Percentiles rank a stretch among this genome's conserved stretches.
Conservation (phyloP, 768 basidiomycete species). For the Asterophora parasitica region DNA sequence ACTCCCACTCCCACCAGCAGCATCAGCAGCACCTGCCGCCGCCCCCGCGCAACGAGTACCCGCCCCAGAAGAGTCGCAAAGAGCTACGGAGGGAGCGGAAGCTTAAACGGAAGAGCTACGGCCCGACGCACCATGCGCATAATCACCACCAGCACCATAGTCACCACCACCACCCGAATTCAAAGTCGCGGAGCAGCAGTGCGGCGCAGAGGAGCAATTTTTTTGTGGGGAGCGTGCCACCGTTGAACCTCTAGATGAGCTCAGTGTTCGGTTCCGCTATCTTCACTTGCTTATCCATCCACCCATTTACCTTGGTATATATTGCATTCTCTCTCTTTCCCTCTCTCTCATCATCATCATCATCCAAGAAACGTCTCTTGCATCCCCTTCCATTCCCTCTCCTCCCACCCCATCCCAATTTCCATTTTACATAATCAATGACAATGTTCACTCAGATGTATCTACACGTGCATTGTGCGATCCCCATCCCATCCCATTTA, state of each 20-base stretch:
- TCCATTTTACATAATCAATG: too few species aligned
- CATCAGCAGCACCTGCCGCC: slow-evolving; percentile 14
- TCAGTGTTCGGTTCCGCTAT: not conserved
- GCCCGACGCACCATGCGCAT: slow-evolving; percentile 36
- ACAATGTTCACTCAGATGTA: slow-evolving; percentile 8
- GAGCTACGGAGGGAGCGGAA: slow-evolving; percentile 67
- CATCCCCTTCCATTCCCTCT: not conserved
- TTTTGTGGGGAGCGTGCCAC: slow-evolving; percentile 18
- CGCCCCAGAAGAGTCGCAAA: slow-evolving; percentile 54
- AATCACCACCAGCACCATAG: slow-evolving; percentile 41
- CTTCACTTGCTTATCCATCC: too few species aligned
- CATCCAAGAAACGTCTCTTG: slow-evolving; percentile 5
- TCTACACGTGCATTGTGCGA: not conserved
- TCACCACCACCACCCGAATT: slow-evolving; percentile 30
- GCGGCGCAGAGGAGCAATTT: slow-evolving; percentile 18
- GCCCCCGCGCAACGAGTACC: slow-evolving; percentile 31
- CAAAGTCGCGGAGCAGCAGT: slow-evolving; percentile 18
- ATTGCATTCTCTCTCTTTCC: too few species aligned
- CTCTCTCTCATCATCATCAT: not conserved
- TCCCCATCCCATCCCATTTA: not conserved
- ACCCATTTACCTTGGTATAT: too few species aligned
- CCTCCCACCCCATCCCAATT: not conserved
- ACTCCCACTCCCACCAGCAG: slow-evolving; percentile 9
- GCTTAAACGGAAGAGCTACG: slow-evolving; percentile 56
- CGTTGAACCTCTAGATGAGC: slow-evolving; percentile 16